Conservation (phyloP, 495 filamentous ascomycete genomes). For the Symbiotaphrina buchneri region DNA sequence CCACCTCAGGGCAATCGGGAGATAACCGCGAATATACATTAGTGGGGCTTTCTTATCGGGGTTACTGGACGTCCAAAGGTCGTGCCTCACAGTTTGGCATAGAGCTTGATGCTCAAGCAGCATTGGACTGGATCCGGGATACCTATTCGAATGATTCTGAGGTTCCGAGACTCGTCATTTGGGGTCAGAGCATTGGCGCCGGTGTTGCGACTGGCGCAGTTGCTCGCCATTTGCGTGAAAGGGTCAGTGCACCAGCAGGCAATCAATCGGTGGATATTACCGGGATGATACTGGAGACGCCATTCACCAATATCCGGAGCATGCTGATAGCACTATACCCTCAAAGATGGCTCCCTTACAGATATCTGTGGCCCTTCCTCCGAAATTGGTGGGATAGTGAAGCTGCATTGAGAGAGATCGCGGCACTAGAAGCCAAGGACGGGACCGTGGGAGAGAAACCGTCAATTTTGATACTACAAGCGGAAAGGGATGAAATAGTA, state of each 20-base stretch:
- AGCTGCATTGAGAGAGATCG: conserved; percentile 14
- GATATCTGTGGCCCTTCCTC: conserved; percentile 30
- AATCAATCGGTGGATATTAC: conserved; percentile 4
- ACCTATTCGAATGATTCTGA: conserved; percentile 11
- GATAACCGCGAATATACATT: conserved; percentile 25
- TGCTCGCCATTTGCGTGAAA: conserved; percentile 23
- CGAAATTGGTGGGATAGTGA: conserved; percentile 29
- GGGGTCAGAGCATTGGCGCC: conserved; percentile 61
- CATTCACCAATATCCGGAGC: conserved; percentile 45
- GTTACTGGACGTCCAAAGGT: conserved; percentile 61
- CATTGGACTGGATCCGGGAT: conserved; percentile 26
- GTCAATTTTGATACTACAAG: conserved; percentile 35
- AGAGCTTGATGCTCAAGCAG: conserved; percentile 36
- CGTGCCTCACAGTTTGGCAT: conserved; percentile 42
- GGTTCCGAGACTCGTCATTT: conserved; percentile 33
- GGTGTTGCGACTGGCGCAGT: conserved; percentile 28
- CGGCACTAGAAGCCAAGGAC: too few species aligned
- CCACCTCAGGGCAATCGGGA: background rate
- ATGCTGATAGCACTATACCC: conserved; percentile 61
- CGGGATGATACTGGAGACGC: conserved; percentile 50
- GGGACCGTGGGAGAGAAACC: background rate
- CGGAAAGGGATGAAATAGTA: conserved; percentile 46
- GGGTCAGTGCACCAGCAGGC: conserved; percentile 6
- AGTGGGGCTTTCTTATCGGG: conserved; percentile 47
- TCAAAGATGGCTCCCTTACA: conserved; percentile 64